Evolutionary conservation across 768 basidiomycete species (phyloP).

Genomic region (Mycena vitilis): DNA sequence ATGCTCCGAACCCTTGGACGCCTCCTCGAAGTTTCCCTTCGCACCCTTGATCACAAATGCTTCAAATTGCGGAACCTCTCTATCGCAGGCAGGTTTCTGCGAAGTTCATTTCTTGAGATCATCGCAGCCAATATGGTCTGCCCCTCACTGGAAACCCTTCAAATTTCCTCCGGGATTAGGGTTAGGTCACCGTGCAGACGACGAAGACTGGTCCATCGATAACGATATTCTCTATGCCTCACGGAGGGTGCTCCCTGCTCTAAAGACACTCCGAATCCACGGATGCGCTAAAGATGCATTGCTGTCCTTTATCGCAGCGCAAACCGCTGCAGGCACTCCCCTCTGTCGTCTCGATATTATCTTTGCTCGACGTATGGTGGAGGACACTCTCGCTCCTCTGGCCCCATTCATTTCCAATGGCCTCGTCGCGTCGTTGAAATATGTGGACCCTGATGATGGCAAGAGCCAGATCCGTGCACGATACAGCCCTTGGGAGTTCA

Average conservation of each 20-base stretch:
- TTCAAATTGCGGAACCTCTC: background rate
- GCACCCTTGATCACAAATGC: background rate
- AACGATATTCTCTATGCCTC: too few relatives aligned
- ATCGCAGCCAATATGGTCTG: too few relatives aligned
- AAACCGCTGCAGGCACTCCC: background rate
- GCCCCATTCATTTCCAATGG: slow-evolving; percentile 3
- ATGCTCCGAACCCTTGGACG: background rate
- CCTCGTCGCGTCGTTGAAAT: background rate
- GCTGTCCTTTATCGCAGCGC: background rate
- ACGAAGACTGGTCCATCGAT: too few relatives aligned
- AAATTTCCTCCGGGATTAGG: too few relatives aligned
- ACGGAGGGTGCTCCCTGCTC: too few relatives aligned
- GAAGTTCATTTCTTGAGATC: background rate
- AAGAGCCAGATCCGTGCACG: background rate
- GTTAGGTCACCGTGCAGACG: too few relatives aligned
- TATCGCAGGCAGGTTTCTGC: background rate
- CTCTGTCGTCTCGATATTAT: background rate
- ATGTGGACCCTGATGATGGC: background rate
- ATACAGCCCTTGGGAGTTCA: slow-evolving; percentile 12
- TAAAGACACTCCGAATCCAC: background rate
- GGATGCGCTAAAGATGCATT: background rate
- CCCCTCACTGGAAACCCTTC: background rate
- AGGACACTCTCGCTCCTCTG: slow-evolving; percentile 10
- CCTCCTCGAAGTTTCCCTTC: background rate
- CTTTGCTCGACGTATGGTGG: background rate